Evolutionary conservation across 306 rosid genomes (phyloP).

Genomic region (Cicer arietinum): DNA sequence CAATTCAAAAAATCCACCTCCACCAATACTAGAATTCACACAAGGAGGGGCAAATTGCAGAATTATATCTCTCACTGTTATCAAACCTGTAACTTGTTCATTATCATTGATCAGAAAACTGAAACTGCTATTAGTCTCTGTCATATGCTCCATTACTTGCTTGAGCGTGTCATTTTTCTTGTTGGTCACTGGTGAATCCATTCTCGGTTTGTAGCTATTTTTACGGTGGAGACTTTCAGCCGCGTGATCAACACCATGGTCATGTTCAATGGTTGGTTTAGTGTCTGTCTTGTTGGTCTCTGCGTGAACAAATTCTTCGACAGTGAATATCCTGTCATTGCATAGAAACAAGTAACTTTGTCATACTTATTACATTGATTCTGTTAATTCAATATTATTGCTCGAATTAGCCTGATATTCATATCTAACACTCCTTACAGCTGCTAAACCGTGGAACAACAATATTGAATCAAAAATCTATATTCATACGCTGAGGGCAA

Average conservation of each 20-base stretch:
- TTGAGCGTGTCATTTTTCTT: slow-evolving; percentile 60
- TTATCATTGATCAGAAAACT: slow-evolving; percentile 59
- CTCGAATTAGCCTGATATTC: background rate
- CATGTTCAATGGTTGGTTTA: slow-evolving; percentile 38
- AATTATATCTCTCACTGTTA: slow-evolving; percentile 59
- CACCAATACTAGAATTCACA: slow-evolving; percentile 60
- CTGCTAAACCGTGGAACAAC: too few species aligned
- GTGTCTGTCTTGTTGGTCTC: slow-evolving; percentile 38
- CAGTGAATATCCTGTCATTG: slow-evolving; percentile 51
- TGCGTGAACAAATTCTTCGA: slow-evolving; percentile 59
- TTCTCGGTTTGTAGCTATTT: slow-evolving; percentile 48
- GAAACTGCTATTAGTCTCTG: slow-evolving; percentile 51
- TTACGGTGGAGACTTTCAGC: slow-evolving; percentile 45
- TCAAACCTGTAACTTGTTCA: slow-evolving; percentile 54
- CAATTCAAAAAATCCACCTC: slow-evolving; percentile 70
- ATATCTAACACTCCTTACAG: too few species aligned
- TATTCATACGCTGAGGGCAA: background rate
- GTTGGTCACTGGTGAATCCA: slow-evolving; percentile 60
- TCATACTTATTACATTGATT: slow-evolving; percentile 2
- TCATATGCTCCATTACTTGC: slow-evolving; percentile 59
- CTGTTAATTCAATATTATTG: background rate
- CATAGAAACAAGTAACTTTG: slow-evolving; percentile 14
- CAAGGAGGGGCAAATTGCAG: slow-evolving; percentile 72
- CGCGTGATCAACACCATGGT: slow-evolving; percentile 38
- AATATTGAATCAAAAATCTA: too few species aligned